Conservation (phyloP, 1,139 yeast species). For the Magnusiomyces tetraspermus region DNA sequence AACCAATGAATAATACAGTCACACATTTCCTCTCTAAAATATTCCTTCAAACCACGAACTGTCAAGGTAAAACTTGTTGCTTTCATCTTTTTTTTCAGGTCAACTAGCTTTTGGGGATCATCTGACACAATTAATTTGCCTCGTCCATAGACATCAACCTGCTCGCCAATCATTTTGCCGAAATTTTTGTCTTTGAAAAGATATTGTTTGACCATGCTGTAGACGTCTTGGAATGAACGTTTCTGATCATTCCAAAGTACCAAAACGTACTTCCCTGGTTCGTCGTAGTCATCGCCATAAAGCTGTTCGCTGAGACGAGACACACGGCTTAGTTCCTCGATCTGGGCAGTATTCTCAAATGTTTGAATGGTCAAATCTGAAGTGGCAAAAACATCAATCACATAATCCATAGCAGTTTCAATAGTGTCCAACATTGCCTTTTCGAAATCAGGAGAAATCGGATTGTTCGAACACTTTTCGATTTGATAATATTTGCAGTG, state of each 20-base stretch:
- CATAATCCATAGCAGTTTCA: conserved; percentile 55
- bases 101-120: conserved; percentile 42
- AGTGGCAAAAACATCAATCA: conserved; percentile 57
- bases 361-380: conserved; percentile 35
- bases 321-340: conserved; percentile 23
- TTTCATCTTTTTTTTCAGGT: conserved; percentile 44
- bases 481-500: conserved; percentile 41
- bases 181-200: conserved; percentile 58
- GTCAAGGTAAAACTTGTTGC: conserved; percentile 60
- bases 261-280: conserved; percentile 45
- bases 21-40: conserved; percentile 75
- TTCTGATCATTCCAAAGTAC: conserved; percentile 71
- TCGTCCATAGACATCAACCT: conserved; percentile 56
- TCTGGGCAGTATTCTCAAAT: conserved; percentile 22
- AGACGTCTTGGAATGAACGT: conserved; percentile 66
- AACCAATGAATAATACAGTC: conserved; percentile 63
- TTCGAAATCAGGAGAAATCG: conserved; percentile 24
- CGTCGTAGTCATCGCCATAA: conserved; percentile 40
- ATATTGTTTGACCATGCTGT: conserved; percentile 52
- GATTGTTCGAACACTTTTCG: conserved; percentile 17
- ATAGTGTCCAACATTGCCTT: conserved; percentile 35
- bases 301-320: conserved; percentile 32
- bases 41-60: conserved; percentile 58
- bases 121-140: conserved; percentile 56
- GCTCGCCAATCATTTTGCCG: conserved; percentile 63